These are phyloP conservation scores for Suillus subalutaceus DNA, from an alignment of 768 basidiomycete genomes.

Conservation along the genomic window DNA sequence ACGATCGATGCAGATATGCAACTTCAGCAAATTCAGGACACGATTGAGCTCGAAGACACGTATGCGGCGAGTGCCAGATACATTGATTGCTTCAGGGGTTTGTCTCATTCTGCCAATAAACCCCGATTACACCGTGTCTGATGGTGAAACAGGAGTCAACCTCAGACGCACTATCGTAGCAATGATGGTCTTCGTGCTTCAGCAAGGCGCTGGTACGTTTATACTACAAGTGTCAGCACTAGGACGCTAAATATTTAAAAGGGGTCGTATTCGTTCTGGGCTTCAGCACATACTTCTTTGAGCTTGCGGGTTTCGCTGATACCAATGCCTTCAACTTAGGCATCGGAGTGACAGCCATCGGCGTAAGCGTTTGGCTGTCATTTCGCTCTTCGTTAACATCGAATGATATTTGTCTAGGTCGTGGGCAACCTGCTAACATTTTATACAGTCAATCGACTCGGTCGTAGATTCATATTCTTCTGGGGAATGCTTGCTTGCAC, in stretches of 20 bases:
- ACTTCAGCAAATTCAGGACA: constrained; percentile 29
- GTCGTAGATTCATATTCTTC: constrained; percentile 30
- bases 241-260: constrained; percentile 6
- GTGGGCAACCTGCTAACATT: constrained; percentile 30
- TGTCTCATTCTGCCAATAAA: background rate
- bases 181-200: constrained; percentile 35
- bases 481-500: constrained; percentile 31
- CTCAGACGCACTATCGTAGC: constrained; percentile 29
- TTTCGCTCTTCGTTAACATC: background rate
- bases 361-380: constrained; percentile 17
- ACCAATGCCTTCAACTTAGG: constrained; percentile 36
- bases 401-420: constrained; percentile 16
- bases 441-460: constrained; percentile 26
- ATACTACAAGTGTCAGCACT: background rate
- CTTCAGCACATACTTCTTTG: constrained; percentile 38
- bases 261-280: constrained; percentile 31
- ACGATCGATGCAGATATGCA: constrained; percentile 27
- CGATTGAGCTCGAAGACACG: constrained; percentile 33
- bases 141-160: constrained; percentile 22
- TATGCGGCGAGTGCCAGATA: constrained; percentile 32
- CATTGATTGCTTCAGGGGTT: constrained; percentile 35
- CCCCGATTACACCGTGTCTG: background rate
- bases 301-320: constrained; percentile 35
- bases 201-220: constrained; percentile 26
- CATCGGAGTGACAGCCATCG: constrained; percentile 30